Percentiles rank a stretch among this genome's conserved stretches.
Conservation (phyloP, 192 early-diverging fungal genomes). For the Dispira simplex region DNA sequence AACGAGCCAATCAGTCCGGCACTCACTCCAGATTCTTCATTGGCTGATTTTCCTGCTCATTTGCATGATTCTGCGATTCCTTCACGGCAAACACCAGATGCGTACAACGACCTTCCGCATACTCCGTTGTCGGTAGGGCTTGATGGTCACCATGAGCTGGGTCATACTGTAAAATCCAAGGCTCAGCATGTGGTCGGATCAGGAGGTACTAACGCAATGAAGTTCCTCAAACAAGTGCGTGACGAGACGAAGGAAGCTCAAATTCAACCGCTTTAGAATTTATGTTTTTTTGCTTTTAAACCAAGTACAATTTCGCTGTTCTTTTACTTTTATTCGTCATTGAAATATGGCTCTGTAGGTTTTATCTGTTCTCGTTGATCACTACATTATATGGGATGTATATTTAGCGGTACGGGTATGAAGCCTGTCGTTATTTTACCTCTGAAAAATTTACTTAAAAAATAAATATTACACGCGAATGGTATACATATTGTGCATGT, state of each 20-base stretch:
- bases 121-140: constrained; percentile 20
- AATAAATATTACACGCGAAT: no score
- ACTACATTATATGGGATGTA: no score
- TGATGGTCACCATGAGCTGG: no score
- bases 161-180: no score
- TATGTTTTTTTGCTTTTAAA: background rate
- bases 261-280: background rate
- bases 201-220: constrained; percentile 76
- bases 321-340: background rate
- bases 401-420: no score
- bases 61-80: background rate
- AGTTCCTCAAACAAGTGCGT: constrained; percentile 82
- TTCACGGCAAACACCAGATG: background rate
- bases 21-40: background rate
- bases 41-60: background rate
- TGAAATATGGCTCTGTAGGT: no score
- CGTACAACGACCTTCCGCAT: background rate
- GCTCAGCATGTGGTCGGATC: constrained; percentile 44
- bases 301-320: background rate
- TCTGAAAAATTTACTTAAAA: no score
- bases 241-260: constrained; percentile 58
- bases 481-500: no score
- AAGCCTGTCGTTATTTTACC: no score
- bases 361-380: no score
- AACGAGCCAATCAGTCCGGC: background rate